These are phyloP conservation scores for Aegilops umbellulata DNA, from an alignment of 176 grass and related monocot genomes.

Conservation along the genomic window DNA sequence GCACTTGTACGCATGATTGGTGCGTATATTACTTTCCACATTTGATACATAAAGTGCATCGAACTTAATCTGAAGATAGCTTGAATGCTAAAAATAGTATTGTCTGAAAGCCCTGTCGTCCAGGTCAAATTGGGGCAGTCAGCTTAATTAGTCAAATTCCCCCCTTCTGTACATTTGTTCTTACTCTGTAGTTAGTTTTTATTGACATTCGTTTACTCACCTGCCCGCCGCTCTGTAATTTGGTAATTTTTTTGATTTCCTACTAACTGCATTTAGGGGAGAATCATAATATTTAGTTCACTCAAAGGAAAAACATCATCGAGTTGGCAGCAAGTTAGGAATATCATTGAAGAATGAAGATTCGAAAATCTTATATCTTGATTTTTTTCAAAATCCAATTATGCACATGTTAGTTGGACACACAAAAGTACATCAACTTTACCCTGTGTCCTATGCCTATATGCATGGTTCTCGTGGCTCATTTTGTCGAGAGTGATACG, in stretches of 20 bases:
- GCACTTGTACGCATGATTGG: background rate
- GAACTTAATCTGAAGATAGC: background rate
- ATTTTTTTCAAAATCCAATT: background rate
- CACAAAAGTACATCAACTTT: background rate
- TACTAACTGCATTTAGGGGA: background rate
- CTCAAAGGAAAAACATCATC: background rate
- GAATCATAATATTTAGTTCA: background rate
- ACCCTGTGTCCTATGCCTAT: background rate
- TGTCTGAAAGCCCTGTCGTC: background rate
- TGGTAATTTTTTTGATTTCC: background rate
- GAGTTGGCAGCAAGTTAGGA: background rate
- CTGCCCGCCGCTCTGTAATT: background rate
- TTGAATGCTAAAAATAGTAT: constrained; percentile 7
- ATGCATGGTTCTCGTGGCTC: background rate
- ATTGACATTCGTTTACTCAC: background rate
- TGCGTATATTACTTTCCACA: background rate
- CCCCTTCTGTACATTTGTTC: background rate
- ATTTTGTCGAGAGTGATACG: background rate
- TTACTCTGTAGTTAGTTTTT: background rate
- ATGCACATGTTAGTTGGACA: background rate
- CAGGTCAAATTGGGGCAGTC: background rate
- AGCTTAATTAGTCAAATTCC: background rate
- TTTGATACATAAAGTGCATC: background rate
- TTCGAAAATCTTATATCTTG: background rate
- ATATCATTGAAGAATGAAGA: background rate